phyloP scores from a whole-genome alignment of 2,329 filamentous ascomycete species.

The Fusarium sp. region DNA sequence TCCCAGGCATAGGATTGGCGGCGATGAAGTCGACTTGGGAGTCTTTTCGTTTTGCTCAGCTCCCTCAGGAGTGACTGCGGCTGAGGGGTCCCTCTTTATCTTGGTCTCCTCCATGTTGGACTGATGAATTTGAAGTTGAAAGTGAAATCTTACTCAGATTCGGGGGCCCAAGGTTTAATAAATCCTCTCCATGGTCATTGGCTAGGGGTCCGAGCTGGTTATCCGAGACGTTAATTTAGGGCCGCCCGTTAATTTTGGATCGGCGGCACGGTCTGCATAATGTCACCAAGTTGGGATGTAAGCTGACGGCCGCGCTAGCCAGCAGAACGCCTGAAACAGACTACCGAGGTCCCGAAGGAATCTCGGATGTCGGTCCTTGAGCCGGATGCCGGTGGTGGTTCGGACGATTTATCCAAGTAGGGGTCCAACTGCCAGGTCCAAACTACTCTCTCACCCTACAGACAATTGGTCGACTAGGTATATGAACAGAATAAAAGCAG shows the following conservation, averaged over 20 bases:
- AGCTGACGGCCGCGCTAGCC: not conserved
- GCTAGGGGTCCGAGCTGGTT: not conserved
- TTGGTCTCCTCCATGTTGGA: not conserved
- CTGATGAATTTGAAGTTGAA: not conserved
- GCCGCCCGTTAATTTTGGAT: not conserved
- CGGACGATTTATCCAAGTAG: not conserved
- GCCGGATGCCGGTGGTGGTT: not conserved
- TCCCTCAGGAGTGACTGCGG: not conserved
- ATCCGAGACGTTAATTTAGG: not conserved
- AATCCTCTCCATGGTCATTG: not conserved
- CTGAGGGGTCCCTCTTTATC: too few species aligned
- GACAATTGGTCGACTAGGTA: not conserved
- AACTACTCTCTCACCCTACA: not conserved
- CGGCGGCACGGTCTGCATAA: not conserved
- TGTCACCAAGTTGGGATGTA: not conserved
- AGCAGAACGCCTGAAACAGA: not conserved
- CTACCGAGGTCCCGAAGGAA: not conserved
- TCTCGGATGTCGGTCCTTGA: not conserved
- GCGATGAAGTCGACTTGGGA: not conserved
- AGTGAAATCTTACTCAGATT: not conserved
- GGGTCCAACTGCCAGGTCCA: not conserved
- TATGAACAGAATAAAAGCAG: not conserved
- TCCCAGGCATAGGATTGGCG: constrained; percentile 19
- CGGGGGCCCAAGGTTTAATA: not conserved
- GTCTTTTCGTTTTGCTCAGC: not conserved